These are phyloP conservation scores for Exophiala calicioides DNA, from an alignment of 2,329 filamentous ascomycete genomes.

Conservation along the genomic window DNA sequence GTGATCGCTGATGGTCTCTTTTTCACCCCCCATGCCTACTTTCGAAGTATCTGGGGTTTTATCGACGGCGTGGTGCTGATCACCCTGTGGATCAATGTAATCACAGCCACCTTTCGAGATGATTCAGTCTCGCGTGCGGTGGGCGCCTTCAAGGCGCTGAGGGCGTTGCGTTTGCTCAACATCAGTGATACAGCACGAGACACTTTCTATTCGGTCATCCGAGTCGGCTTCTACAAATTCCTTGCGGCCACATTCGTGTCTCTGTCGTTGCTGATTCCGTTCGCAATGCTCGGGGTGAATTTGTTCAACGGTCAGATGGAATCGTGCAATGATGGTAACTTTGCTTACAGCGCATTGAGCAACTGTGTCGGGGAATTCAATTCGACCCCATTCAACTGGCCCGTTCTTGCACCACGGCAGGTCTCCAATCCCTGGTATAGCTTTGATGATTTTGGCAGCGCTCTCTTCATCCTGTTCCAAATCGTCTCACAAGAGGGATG, in stretches of 20 bases:
- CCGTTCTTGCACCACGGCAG: constrained; percentile 77
- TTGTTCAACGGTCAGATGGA: constrained; percentile 83
- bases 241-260: constrained; percentile 91
- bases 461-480: constrained; percentile 95
- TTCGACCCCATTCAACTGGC: constrained; percentile 78
- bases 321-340: constrained; percentile 72
- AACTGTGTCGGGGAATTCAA: constrained; percentile 85
- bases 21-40: constrained; percentile 96
- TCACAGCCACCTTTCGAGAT: constrained; percentile 77
- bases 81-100: constrained; percentile 93
- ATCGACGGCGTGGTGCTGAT: constrained; percentile 90
- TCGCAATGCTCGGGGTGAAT: constrained; percentile 93
- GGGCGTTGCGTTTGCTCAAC: constrained; percentile 87
- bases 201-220: constrained; percentile 94
- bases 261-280: constrained; percentile 88
- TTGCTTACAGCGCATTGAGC: constrained; percentile 46
- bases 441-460: constrained; percentile 93
- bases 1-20: constrained; percentile 93
- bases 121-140: constrained; percentile 85
- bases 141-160: constrained; percentile 93
- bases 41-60: constrained; percentile 93
- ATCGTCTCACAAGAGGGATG: constrained; percentile 99
- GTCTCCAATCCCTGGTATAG: constrained; percentile 81
- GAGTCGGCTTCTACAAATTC: constrained; percentile 92
- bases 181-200: constrained; percentile 94